These are phyloP conservation scores for Termitomyces sp. DNA, from an alignment of 768 basidiomycete genomes.

Conservation along the genomic window DNA sequence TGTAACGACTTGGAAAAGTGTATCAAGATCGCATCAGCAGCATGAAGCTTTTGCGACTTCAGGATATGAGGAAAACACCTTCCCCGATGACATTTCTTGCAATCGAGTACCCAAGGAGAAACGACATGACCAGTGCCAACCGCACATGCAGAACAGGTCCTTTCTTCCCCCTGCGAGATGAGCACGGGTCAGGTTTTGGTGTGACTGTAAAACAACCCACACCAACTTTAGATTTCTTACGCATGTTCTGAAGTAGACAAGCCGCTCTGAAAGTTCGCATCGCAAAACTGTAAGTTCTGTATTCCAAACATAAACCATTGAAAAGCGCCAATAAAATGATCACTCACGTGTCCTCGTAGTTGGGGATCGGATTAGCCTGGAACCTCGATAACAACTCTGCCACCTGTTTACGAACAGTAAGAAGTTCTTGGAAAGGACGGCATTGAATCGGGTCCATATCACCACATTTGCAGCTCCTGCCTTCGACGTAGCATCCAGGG, in stretches of 20 bases:
- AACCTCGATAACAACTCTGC: slow-evolving; percentile 10
- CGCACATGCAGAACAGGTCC: slow-evolving; percentile 7
- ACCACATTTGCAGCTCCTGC: slow-evolving; percentile 61
- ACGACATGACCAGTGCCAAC: slow-evolving; percentile 14
- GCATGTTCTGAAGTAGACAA: slow-evolving; percentile 20
- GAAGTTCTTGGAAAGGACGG: slow-evolving; percentile 42
- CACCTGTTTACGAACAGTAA: slow-evolving; percentile 34
- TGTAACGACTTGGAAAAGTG: slow-evolving; percentile 20
- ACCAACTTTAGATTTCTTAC: slow-evolving; percentile 10
- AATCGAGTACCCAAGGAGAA: slow-evolving; percentile 22
- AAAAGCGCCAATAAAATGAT: too few relatives aligned
- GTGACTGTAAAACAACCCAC: background rate
- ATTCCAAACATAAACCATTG: background rate
- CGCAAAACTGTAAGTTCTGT: background rate
- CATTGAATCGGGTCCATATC: slow-evolving; percentile 59
- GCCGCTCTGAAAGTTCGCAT: slow-evolving; percentile 25
- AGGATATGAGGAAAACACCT: slow-evolving; percentile 36
- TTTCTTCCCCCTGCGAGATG: slow-evolving; percentile 6
- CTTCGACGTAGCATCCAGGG: slow-evolving; percentile 73
- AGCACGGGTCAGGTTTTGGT: background rate
- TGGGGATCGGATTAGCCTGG: background rate
- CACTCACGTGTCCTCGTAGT: background rate
- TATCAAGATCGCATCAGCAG: slow-evolving; percentile 30
- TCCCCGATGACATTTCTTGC: slow-evolving; percentile 34
- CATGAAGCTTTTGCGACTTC: slow-evolving; percentile 27